Evolutionary conservation across 2,329 filamentous ascomycete species (phyloP), one percentile per base, ranked within the genome.

Genomic region (Emmonsiellopsis sp.): DNA sequence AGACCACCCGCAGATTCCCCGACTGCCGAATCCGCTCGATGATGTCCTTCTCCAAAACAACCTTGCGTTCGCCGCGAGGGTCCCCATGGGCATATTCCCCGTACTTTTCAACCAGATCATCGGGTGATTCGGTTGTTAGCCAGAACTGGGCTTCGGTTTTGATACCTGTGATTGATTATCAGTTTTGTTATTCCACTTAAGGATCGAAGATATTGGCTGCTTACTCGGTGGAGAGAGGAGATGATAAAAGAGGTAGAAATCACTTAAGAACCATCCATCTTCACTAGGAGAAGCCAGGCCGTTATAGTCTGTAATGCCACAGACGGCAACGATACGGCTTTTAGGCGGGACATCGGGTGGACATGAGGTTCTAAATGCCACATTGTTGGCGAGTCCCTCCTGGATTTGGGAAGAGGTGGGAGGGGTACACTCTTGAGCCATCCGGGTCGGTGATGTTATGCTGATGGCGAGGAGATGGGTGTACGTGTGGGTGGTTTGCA

Each of bases 71-170:
- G 11, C 37, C 40, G 31, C 43, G 17, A 17, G 55, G 52, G 51
- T 55, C 49, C 6, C 58, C 55, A 46, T 58, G 56, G 11, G 56
- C 53, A 46, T 58, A 58, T 47, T 56, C 54, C 7, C 17, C 36
- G 46, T 58, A 58, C 42, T 58, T 57, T 42, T 36, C 8, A 3
- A 58, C 49, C 7, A 60, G 49, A 50, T 51, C 40, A 31, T 55
- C 33, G 3, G 54, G 57, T n/a, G 44, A 31, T 39, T 53, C 51
- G 14, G 37, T 56, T 10, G 56, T 59, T 37, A 59, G 43, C 56
- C 54, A 58, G 37, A 52, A 21, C 21, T 47, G 36, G 9, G 9
- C 36, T 39, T 39, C 36, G 9, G 36, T 39, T 10, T 39, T 9
- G 36, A 39, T 39, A 39, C 6, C 36, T 39, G 36, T n/a, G 36